Percentiles rank a stretch among this genome's conserved stretches.
Evolutionary conservation across 2,329 filamentous ascomycete genomes (phyloP).

Genomic region (Aspergillus spinulosporus): DNA sequence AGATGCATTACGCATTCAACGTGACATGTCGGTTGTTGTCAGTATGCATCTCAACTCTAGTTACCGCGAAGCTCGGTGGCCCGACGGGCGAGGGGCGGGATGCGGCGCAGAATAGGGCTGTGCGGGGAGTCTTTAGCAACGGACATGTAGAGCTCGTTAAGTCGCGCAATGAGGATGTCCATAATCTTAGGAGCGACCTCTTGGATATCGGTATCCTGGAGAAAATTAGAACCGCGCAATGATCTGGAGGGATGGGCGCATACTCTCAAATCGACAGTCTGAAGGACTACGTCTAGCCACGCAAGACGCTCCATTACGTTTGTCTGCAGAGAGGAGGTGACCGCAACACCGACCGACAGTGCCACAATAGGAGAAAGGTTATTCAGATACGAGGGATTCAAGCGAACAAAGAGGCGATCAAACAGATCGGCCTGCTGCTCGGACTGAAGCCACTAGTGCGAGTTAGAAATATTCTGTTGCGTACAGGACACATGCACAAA

Average conservation of each 20-base stretch:
- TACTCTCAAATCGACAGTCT: constrained; percentile 56
- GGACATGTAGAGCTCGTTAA: constrained; percentile 59
- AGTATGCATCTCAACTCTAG: background rate
- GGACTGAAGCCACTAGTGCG: constrained; percentile 60
- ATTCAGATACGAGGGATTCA: constrained; percentile 58
- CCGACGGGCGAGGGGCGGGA: constrained; percentile 48
- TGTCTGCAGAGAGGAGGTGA: constrained; percentile 57
- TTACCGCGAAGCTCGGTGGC: constrained; percentile 39
- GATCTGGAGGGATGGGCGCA: constrained; percentile 21
- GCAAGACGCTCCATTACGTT: constrained; percentile 56
- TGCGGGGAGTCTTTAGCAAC: constrained; percentile 55
- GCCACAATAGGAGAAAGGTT: constrained; percentile 58
- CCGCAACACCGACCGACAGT: constrained; percentile 63
- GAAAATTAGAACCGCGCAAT: constrained; percentile 11
- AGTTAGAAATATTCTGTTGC: constrained; percentile 20
- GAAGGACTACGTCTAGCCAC: constrained; percentile 60
- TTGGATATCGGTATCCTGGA: constrained; percentile 54
- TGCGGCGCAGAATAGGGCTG: constrained; percentile 54
- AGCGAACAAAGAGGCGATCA: constrained; percentile 60
- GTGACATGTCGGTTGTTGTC: constrained; percentile 1
- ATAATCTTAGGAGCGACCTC: constrained; percentile 61
- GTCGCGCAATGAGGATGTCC: constrained; percentile 58
- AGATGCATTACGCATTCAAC: constrained; percentile 7
- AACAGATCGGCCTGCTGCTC: constrained; percentile 60
- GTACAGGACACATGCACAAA: constrained; percentile 25